phyloP scores from a whole-genome alignment of 2,329 filamentous ascomycete genomes.

The Cercospora zeina region DNA sequence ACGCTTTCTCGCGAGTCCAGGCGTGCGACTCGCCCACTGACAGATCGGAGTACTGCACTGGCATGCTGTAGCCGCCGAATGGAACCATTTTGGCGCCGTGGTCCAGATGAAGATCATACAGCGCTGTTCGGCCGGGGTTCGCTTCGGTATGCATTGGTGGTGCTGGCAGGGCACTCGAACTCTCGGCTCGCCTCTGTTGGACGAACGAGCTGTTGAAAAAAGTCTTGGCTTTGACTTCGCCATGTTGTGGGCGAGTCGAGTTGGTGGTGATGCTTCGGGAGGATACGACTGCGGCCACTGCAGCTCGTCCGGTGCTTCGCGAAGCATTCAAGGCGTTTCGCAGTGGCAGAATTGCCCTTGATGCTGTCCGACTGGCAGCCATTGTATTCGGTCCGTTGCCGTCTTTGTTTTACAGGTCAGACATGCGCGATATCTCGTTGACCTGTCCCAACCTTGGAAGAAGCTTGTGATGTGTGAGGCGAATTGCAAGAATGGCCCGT shows the following conservation, averaged over 20 bases:
- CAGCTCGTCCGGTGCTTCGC: slow-evolving; percentile 10
- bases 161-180: slow-evolving; percentile 34
- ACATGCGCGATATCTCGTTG: neutral
- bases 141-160: slow-evolving; percentile 37
- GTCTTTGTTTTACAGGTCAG: neutral
- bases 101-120: slow-evolving; percentile 75
- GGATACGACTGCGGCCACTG: neutral
- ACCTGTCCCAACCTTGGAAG: neutral
- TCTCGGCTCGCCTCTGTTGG: slow-evolving; percentile 32
- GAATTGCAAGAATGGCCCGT: neutral
- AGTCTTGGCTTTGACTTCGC: slow-evolving; percentile 24
- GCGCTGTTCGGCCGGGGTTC: slow-evolving; percentile 57
- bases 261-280: slow-evolving; percentile 16
- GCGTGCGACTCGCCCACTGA: slow-evolving; percentile 81
- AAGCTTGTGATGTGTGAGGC: neutral
- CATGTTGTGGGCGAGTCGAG: slow-evolving; percentile 12
- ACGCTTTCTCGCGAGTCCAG: slow-evolving; percentile 84
- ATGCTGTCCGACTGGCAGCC: slow-evolving; percentile 23
- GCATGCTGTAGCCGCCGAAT: slow-evolving; percentile 93
- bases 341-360: slow-evolving; percentile 18
- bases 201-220: slow-evolving; percentile 26
- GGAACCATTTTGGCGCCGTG: slow-evolving; percentile 91
- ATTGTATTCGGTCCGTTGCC: slow-evolving; percentile 15
- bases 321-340: slow-evolving; percentile 17
- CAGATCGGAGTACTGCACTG: slow-evolving; percentile 78